Conservation (phyloP, 805 yeast species). For the Brettanomyces anomalus region DNA sequence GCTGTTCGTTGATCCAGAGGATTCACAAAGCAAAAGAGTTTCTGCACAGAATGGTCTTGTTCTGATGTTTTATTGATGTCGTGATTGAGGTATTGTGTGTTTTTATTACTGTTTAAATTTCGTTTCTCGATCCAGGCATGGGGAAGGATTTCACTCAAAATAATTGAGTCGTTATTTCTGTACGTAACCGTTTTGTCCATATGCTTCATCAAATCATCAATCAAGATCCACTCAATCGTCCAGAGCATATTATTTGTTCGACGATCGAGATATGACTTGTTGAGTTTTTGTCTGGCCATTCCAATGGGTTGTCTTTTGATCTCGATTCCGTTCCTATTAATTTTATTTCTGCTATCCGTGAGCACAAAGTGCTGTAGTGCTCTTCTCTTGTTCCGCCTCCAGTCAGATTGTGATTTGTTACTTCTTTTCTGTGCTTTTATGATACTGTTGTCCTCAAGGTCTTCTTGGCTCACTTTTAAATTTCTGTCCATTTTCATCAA, state of each 20-base stretch:
- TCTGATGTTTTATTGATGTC: not conserved
- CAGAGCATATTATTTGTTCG: conserved; percentile 54
- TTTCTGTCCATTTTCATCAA: conserved; percentile 51
- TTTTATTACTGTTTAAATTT: not conserved
- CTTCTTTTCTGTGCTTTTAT: conserved; percentile 12
- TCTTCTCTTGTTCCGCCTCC: conserved; percentile 44
- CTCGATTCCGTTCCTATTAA: conserved; percentile 55
- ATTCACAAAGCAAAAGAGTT: conserved; percentile 7
- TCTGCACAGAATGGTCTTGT: not conserved
- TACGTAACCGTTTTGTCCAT: conserved; percentile 24
- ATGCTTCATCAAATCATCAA: conserved; percentile 15
- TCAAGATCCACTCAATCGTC: conserved; percentile 69
- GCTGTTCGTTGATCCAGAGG: conserved; percentile 14
- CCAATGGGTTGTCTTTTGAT: conserved; percentile 60
- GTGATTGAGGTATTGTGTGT: too few species aligned
- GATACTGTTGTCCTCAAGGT: conserved; percentile 38
- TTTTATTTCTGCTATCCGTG: conserved; percentile 12
- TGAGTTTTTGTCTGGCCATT: conserved; percentile 56
- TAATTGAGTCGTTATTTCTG: conserved; percentile 30
- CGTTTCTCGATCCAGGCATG: conserved; percentile 5
- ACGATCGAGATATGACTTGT: conserved; percentile 66
- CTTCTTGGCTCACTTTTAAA: conserved; percentile 49
- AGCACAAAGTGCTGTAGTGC: conserved; percentile 36
- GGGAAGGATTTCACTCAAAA: conserved; percentile 34
- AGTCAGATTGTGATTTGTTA: conserved; percentile 35